These are phyloP conservation scores for Mucor mucedo DNA, from an alignment of 371 early-diverging fungal species.

Conservation along the genomic window DNA sequence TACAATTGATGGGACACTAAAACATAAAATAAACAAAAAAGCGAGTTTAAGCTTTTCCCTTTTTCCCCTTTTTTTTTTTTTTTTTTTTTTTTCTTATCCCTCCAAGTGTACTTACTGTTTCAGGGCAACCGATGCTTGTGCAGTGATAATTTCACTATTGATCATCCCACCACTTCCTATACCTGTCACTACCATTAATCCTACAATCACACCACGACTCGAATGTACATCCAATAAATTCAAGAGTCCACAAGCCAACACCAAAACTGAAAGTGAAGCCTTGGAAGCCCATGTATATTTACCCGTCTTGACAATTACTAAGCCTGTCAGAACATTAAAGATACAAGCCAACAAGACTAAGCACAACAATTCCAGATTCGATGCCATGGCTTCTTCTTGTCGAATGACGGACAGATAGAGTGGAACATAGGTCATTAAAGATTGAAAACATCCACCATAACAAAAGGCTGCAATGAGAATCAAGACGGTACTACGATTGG, in stretches of 20 bases:
- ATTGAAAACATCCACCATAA: constrained; percentile 52
- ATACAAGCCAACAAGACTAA: constrained; percentile 48
- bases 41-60: background rate
- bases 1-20: constrained; percentile 45
- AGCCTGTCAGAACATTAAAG: constrained; percentile 41
- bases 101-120: constrained; percentile 36
- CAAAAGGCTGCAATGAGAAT: constrained; percentile 41
- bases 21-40: too few relatives aligned
- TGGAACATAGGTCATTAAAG: constrained; percentile 49
- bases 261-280: constrained; percentile 31
- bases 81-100: too few relatives aligned
- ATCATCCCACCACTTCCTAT: constrained; percentile 74
- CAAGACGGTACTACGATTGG: constrained; percentile 54
- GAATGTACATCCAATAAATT: constrained; percentile 32
- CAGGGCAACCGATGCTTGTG: constrained; percentile 45
- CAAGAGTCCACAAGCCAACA: constrained; percentile 38
- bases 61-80: background rate
- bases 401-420: constrained; percentile 47
- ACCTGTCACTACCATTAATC: constrained; percentile 59
- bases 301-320: constrained; percentile 44
- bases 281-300: constrained; percentile 47
- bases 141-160: constrained; percentile 52
- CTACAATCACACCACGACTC: constrained; percentile 43
- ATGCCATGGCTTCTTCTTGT: constrained; percentile 37
- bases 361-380: constrained; percentile 45